A percentile compares a stretch with the other conserved stretches of the same genome.
phyloP scores from a whole-genome alignment of 257 asterid genomes.

The Nicotiana knightiana region DNA sequence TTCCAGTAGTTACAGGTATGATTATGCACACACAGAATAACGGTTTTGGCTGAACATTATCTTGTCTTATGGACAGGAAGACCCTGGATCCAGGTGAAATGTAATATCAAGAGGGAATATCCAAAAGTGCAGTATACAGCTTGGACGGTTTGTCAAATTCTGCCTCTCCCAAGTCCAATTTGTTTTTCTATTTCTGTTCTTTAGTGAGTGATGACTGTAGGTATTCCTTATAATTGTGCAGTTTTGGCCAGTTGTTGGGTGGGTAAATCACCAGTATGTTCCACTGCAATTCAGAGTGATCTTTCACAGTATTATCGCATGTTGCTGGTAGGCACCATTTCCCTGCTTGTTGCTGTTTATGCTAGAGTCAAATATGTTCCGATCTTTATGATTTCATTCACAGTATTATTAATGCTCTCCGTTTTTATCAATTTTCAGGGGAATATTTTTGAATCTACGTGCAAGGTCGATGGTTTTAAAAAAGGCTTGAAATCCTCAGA shows the following conservation, averaged over 20 bases:
- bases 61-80: slow-evolving; percentile 46
- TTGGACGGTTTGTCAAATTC: slow-evolving; percentile 56
- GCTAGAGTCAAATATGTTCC: not conserved
- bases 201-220: not conserved
- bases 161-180: not conserved
- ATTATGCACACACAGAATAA: not conserved
- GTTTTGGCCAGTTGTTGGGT: slow-evolving; percentile 99
- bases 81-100: slow-evolving; percentile 76
- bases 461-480: slow-evolving; percentile 59
- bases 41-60: not conserved
- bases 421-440: slow-evolving; percentile 39
- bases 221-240: slow-evolving; percentile 25
- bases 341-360: not conserved
- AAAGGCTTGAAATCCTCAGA: slow-evolving; percentile 27
- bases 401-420: not conserved
- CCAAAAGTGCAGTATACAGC: slow-evolving; percentile 74
- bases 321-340: slow-evolving; percentile 56
- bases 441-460: slow-evolving; percentile 68
- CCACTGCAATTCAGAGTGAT: slow-evolving; percentile 89
- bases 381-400: not conserved
- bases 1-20: not conserved
- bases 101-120: slow-evolving; percentile 82
- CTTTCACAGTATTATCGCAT: slow-evolving; percentile 72
- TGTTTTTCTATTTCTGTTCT: not conserved
- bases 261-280: slow-evolving; percentile 83